Percentiles rank a stretch among this genome's conserved stretches.
phyloP scores from a whole-genome alignment of 2,329 filamentous ascomycete species.

The Penicillium sp. region DNA sequence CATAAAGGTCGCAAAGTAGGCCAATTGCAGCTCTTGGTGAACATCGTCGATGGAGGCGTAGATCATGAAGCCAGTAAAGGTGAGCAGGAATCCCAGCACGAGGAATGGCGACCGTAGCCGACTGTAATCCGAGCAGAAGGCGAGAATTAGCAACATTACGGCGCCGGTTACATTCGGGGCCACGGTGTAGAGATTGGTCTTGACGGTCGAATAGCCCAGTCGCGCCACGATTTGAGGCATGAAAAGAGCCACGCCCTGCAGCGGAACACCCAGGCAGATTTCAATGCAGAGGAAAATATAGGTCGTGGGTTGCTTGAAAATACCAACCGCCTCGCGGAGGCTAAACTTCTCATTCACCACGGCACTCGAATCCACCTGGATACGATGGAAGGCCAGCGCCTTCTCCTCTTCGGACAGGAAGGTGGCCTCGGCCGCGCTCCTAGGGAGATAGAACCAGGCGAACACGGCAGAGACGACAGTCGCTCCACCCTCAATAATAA shows the following conservation, averaged over 20 bases:
- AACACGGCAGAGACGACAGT: slow-evolving; percentile 61
- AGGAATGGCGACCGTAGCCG: slow-evolving; percentile 71
- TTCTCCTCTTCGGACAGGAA: slow-evolving; percentile 66
- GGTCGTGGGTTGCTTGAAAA: slow-evolving; percentile 53
- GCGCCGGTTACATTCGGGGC: slow-evolving; percentile 74
- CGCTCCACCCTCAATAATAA: slow-evolving; percentile 54
- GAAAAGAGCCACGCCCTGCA: slow-evolving; percentile 56
- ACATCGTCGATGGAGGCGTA: slow-evolving; percentile 67
- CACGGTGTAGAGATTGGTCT: slow-evolving; percentile 76
- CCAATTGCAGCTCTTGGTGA: slow-evolving; percentile 56
- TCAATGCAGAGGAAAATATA: slow-evolving; percentile 55
- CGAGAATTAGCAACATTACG: slow-evolving; percentile 65
- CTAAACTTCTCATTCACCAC: slow-evolving; percentile 55
- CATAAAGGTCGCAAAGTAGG: slow-evolving; percentile 75
- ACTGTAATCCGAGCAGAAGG: slow-evolving; percentile 64
- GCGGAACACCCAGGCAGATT: slow-evolving; percentile 56
- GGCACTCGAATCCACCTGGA: slow-evolving; percentile 69
- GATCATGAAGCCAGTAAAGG: slow-evolving; percentile 73
- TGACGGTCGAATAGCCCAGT: slow-evolving; percentile 53
- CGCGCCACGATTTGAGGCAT: slow-evolving; percentile 55
- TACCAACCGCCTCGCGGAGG: slow-evolving; percentile 48
- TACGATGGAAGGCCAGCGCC: slow-evolving; percentile 65
- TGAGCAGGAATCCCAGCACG: slow-evolving; percentile 66
- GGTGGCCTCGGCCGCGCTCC: slow-evolving; percentile 57
- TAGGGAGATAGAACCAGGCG: slow-evolving; percentile 66